Conservation (phyloP, 179 eudicot species). For the Silene coronaria region DNA sequence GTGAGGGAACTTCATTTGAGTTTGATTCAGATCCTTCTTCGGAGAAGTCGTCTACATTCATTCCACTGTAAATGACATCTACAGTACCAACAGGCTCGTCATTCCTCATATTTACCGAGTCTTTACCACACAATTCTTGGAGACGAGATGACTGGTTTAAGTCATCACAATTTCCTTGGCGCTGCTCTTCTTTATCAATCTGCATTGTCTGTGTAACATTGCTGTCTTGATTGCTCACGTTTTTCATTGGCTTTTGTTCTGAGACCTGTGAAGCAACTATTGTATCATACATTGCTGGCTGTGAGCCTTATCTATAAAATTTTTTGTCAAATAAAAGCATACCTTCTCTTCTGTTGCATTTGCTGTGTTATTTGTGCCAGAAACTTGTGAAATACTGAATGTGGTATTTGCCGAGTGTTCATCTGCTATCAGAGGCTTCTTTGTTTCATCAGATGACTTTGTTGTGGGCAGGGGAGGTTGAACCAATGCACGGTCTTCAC, state of each 20-base stretch:
- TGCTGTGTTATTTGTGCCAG: not conserved
- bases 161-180: not conserved
- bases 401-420: not conserved
- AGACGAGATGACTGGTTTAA: not conserved
- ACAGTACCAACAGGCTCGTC: not conserved
- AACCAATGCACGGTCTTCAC: not conserved
- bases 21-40: not conserved
- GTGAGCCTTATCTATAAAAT: not conserved
- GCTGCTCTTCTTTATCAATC: not conserved
- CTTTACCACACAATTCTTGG: not conserved
- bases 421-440: not conserved
- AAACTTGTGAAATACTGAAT: not conserved
- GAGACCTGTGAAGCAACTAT: slow-evolving; percentile 3
- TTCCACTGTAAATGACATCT: not conserved
- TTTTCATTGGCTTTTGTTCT: not conserved
- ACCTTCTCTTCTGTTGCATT: not conserved
- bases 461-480: slow-evolving; percentile 1
- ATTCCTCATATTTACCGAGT: not conserved
- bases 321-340: not conserved
- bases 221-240: not conserved
- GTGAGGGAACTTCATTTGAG: not conserved
- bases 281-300: not conserved
- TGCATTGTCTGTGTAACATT: not conserved
- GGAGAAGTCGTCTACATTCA: not conserved
- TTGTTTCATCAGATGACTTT: slow-evolving; percentile 5